These are phyloP conservation scores for Coix lacrymajobi DNA, from an alignment of 176 grass and related monocot species.

Conservation along the genomic window DNA sequence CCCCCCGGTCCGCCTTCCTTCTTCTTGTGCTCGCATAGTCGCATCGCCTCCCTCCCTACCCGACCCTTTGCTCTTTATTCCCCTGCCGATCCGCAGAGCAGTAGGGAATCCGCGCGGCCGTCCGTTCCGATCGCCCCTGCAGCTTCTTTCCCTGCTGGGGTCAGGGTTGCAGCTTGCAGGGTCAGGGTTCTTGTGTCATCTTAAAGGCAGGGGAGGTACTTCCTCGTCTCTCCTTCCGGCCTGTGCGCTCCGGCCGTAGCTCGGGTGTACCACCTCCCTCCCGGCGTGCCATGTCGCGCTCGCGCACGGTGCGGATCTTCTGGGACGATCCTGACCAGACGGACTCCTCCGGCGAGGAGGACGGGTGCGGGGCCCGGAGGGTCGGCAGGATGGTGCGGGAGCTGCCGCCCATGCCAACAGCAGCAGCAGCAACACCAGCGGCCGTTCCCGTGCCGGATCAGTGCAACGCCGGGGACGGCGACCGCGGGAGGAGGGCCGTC, in stretches of 20 bases:
- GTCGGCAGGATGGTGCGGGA: conserved; percentile 47
- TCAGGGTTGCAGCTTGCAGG: not conserved
- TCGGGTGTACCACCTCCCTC: too few species aligned
- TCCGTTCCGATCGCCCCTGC: not conserved
- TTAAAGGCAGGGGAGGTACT: not conserved
- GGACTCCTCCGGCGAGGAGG: conserved; percentile 68
- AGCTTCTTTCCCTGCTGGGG: not conserved
- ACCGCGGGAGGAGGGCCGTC: not conserved
- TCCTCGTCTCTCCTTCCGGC: not conserved
- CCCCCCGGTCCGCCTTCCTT: not conserved
- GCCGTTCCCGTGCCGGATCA: not conserved
- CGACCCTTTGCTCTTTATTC: conserved; percentile 43
- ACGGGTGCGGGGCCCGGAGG: conserved; percentile 26
- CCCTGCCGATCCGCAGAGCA: conserved; percentile 25
- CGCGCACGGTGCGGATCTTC: conserved; percentile 65
- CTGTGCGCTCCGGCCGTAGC: too few species aligned
- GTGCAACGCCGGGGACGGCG: conserved; percentile 25
- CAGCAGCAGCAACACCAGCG: too few species aligned
- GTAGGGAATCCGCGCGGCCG: conserved; percentile 20
- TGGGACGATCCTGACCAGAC: conserved; percentile 91
- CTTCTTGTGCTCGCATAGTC: not conserved
- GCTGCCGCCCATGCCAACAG: not conserved
- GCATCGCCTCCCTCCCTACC: not conserved
- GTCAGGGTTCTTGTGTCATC: not conserved
- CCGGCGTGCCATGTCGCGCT: conserved; percentile 50